Base-by-base conservation (phyloP, 805 yeast species). In the Nakazawaea anatomiae region DNA sequence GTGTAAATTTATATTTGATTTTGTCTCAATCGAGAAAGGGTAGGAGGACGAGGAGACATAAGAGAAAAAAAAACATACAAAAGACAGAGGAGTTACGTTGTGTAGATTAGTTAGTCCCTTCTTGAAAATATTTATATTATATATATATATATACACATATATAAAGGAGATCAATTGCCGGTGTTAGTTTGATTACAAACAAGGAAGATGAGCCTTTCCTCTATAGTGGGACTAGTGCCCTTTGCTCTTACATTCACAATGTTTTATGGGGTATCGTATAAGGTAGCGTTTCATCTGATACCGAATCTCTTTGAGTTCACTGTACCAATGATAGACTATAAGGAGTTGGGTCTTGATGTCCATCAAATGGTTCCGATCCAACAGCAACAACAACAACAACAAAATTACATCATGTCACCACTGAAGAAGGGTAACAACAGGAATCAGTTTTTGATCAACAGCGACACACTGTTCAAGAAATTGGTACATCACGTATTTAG, bases 361-460 rank as follows among this genome's bases (percentile, higher is more conserved):
- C 25, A 18, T 18, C 25, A 18, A 18, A 18, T 18, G 25, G 25
- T 18, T 18, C 25, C 25, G 5, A 51, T 68, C 11, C 70, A 39
- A 41, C 56, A 7, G 60, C 68, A 11, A 53, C 66, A 1, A 57
- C 74, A 10, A 58, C 72, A 39, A 54, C 65, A 7, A 63, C 63
- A 52, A 56, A 12, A 38, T n/a, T 38, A 38, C 14, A 11, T 18
- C 3, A 38, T 38, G 35, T 72, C 38, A 64, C 70, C 29, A 52
- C 66, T 4, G 54, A 71, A 18, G 66, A 71, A 58, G 60, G 71
- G 65, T 64, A 70, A 52, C 75, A 73, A 54, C 59, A 71, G 41
- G 57, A 61, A 10, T 65, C 62, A 41, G 46, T 57, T 27, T 54
- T 58, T 27, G 55, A 58, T 38, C 18, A 38, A 38, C 18, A 18